These are phyloP conservation scores for Trichophyton mentagrophytes DNA, from an alignment of 2,329 filamentous ascomycete species.

Conservation along the genomic window DNA sequence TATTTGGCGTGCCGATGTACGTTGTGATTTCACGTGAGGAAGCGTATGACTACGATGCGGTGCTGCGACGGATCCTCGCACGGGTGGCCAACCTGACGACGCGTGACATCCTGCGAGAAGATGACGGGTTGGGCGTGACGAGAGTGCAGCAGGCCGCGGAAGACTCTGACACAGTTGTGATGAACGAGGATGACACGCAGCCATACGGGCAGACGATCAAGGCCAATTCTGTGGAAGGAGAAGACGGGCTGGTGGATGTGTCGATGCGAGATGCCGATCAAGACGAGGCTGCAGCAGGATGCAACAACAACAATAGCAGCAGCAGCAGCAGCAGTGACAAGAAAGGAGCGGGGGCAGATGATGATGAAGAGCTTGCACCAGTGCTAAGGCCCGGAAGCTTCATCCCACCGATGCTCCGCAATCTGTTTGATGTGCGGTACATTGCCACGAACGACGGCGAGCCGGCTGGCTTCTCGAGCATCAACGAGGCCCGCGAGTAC, in stretches of 20 bases:
- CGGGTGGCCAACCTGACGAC: slow-evolving; percentile 67
- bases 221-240: slow-evolving; percentile 68
- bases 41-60: slow-evolving; percentile 52
- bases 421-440: slow-evolving; percentile 66
- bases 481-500: slow-evolving; percentile 48
- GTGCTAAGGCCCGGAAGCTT: slow-evolving; percentile 44
- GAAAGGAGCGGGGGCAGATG: slow-evolving; percentile 36
- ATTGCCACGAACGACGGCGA: slow-evolving; percentile 47
- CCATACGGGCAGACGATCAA: slow-evolving; percentile 58
- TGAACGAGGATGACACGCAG: slow-evolving; percentile 48
- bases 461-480: slow-evolving; percentile 55
- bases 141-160: slow-evolving; percentile 36
- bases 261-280: slow-evolving; percentile 57
- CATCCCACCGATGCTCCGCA: slow-evolving; percentile 52
- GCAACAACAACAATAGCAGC: too few relatives aligned
- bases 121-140: slow-evolving; percentile 33
- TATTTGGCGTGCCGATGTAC: slow-evolving; percentile 42
- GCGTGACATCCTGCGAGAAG: slow-evolving; percentile 47
- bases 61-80: slow-evolving; percentile 67
- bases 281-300: slow-evolving; percentile 10
- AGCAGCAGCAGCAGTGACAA: too few relatives aligned
- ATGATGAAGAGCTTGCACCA: slow-evolving; percentile 16
- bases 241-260: slow-evolving; percentile 83
- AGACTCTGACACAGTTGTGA: slow-evolving; percentile 58
- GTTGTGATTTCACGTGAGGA: slow-evolving; percentile 66